Percentiles rank a stretch among this genome's conserved stretches.
phyloP scores from a whole-genome alignment of 495 filamentous ascomycete genomes.

The Letharia lupina region DNA sequence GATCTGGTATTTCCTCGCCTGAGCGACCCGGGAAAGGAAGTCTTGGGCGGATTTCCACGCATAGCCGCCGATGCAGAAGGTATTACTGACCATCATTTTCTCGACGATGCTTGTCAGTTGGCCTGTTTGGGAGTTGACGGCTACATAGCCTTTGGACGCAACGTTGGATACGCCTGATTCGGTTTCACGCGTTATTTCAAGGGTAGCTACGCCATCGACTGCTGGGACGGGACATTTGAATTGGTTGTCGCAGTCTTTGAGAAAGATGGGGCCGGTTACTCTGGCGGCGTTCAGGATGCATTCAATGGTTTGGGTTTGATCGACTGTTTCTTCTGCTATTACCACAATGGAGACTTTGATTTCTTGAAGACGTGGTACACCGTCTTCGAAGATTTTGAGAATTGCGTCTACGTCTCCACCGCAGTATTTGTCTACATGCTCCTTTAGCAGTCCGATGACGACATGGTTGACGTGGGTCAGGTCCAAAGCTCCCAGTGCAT shows the following conservation, averaged over 20 bases:
- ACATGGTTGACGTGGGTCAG: not conserved
- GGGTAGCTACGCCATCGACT: constrained; percentile 1
- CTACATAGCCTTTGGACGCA: constrained; percentile 3
- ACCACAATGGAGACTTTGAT: constrained; percentile 5
- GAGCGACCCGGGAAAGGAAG: not conserved
- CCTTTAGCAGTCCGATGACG: not conserved
- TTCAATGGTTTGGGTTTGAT: constrained; percentile 3
- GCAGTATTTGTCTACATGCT: constrained; percentile 3
- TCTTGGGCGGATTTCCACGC: constrained; percentile 6
- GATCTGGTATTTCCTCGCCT: constrained; percentile 2
- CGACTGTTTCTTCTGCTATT: constrained; percentile 3
- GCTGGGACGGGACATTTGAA: constrained; percentile 6
- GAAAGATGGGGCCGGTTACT: constrained; percentile 1
- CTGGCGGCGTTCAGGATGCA: not conserved
- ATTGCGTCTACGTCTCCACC: not conserved
- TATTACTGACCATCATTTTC: constrained; percentile 1
- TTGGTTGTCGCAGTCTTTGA: constrained; percentile 4
- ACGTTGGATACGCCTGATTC: constrained; percentile 6
- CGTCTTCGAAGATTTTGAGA: constrained; percentile 1
- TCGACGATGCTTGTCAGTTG: constrained; percentile 4
- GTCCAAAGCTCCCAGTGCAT: constrained; percentile 2
- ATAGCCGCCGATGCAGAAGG: constrained; percentile 4
- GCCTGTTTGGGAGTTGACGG: constrained; percentile 4
- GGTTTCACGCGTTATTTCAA: not conserved
- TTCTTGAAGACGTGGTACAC: constrained; percentile 2